Base-by-base conservation (phyloP, 805 yeast species). In the Lipomyces orientalis region DNA sequence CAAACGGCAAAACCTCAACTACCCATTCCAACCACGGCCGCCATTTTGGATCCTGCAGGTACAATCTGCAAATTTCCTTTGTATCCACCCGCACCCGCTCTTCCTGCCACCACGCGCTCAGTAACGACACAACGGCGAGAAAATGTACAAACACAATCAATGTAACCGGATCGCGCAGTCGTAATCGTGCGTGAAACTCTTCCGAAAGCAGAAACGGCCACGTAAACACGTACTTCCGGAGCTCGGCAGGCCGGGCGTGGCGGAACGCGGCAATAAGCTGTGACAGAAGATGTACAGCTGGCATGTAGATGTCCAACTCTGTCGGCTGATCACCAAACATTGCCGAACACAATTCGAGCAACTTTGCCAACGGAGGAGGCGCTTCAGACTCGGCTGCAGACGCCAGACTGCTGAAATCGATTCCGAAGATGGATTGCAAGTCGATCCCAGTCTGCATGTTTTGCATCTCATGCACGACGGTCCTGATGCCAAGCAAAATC, bases 31-130 rank as follows among this genome's bases (percentile, higher is more conserved):
- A 35, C 71, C 71, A 68, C n/a, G 71, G 69, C 52, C 64, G 37
- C 71, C 71, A 68, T 33, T 62, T 58, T n/a, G 5, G 56, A 9
- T 46, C 67, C 4, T 33, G 6, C n/a, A 68, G 52, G 35, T 65
- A 62, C 22, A 59, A 46, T 12, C 63, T 52, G 55, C 72, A 69
- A 14, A 69, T 69, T 3, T 59, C 59, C 29, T 37, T 22, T 19
- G 59, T 56, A 34, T 69, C 72, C 25, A 57, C 67, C 5, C 60
- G 58, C 16, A 69, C 72, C 6, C 72, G 67, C 22, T 69, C 72
- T 39, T 69, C 72, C 63, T 69, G 71, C 72, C 72, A 69, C 72
- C 72, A 69, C 25, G 70, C 66, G 19, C 56, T 58, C 4, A 69
- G 66, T 55, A 69, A 39, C 46, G 70, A 66, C 51, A 67, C 49